phyloP scores from a whole-genome alignment of 1,139 yeast genomes.

The Meyerozyma elateridarum region DNA sequence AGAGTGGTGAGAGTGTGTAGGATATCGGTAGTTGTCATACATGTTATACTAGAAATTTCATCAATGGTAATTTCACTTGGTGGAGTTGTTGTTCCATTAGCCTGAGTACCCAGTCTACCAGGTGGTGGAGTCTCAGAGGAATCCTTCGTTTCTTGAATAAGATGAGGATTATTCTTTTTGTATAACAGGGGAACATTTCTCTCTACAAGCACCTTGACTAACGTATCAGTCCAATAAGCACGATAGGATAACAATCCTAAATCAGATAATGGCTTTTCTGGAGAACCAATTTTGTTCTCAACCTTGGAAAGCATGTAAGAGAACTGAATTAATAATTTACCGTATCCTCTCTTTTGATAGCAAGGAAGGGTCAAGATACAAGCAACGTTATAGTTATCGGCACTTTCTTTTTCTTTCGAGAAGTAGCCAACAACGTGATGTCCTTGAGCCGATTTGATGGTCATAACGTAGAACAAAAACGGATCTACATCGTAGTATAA shows the following conservation, averaged over 20 bases:
- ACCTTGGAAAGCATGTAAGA: constrained; percentile 84
- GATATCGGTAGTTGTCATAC: constrained; percentile 96
- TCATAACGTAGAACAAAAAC: constrained; percentile 91
- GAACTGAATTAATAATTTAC: constrained; percentile 85
- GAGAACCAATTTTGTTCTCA: constrained; percentile 90
- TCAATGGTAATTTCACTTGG: constrained; percentile 79
- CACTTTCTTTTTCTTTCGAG: constrained; percentile 93
- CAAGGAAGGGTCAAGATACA: constrained; percentile 95
- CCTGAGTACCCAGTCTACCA: constrained; percentile 9
- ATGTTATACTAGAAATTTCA: constrained; percentile 77
- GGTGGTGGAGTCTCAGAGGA: constrained; percentile 21
- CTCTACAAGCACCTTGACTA: constrained; percentile 72
- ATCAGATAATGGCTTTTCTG: constrained; percentile 95
- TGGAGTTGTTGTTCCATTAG: constrained; percentile 16
- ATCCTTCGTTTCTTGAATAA: constrained; percentile 22
- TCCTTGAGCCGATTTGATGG: constrained; percentile 79
- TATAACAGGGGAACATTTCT: constrained; percentile 38
- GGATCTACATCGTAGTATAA: constrained; percentile 97
- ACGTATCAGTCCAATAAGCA: constrained; percentile 94
- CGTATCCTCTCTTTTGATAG: constrained; percentile 92
- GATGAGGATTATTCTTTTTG: constrained; percentile 34
- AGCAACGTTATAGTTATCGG: constrained; percentile 94
- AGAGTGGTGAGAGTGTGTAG: constrained; percentile 88
- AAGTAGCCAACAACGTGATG: constrained; percentile 95
- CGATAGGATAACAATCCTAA: constrained; percentile 88